Evolutionary conservation across 2,329 filamentous ascomycete genomes (phyloP), one percentile per base, ranked within the genome.

Genomic region (Colletotrichum incanum): DNA sequence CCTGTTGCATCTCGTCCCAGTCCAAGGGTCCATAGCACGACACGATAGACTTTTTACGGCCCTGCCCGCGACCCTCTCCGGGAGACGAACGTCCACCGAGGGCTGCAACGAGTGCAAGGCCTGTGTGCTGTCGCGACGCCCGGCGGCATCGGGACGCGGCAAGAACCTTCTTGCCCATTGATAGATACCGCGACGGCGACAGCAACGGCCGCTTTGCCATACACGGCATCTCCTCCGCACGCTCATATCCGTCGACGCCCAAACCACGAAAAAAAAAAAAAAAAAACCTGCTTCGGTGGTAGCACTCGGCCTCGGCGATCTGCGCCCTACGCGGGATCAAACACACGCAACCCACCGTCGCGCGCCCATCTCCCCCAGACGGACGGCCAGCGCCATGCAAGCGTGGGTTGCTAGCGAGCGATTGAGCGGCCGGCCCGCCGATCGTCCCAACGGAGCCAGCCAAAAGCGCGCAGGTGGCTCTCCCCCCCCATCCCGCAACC

Each of bases 351-450:
- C 56, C 55, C 56, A 31, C 39, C 52, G 31, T 12, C 56, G 61
- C 58, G 54, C 26, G 43, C 56, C n/a, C n/a, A n/a, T n/a, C 45
- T 58, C 54, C 67, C 67, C 62, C 62, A 67, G 62, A 56, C 67
- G 67, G 62, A 56, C 67, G 67, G 67, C 55, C 67, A 71, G 56
- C 67, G 63, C 67, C 67, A 56, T 61, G 56, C 37, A 55, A 66
- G 55, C 54, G 34, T 20, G 26, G 28, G 54, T 12, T 18, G 37
- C 49, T 26, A 28, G 60, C 58, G 68, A 62, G 58, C 28, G 58
- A 63, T 58, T 52, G 45, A 34, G 64, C 68, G 68, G 60, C 66
- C 58, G 65, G 67, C 31, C 68, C 68, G 65, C 52, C 59, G 59
- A 72, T 69, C 69, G 41, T 47, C 34, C 26, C 8, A 45, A 52